Evolutionary conservation across 2,329 filamentous ascomycete genomes (phyloP), one percentile per base, ranked within the genome.

Genomic region (Fusarium sp.): DNA sequence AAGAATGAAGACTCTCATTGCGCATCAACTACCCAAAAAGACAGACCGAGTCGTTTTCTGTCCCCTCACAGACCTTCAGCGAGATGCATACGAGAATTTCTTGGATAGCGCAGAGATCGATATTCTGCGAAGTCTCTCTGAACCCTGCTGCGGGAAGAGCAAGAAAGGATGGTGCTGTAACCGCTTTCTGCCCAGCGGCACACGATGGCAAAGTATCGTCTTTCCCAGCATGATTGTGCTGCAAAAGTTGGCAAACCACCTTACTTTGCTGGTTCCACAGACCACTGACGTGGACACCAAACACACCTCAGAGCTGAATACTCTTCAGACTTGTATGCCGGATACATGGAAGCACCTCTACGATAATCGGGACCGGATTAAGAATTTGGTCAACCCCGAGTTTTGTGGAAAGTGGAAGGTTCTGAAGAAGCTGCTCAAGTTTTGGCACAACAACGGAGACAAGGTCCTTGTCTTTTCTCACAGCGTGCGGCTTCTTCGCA

Each of bases 331-430:
- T 2, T 95, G 94, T 63, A 85, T 95, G 18, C 96, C 97, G 0
- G 87, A 93, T 38, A 85, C 87, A 3, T 98, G 95, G 94, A 86
- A 91, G 77, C 85, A 91, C 22, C 86, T 98, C 0, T 97, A 95
- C 79, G 86, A 86, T 13, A 90, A 92, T 22, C 89, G 94, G 50
- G 94, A 98, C 76, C 94, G 91, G 10, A 92, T 98, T 68, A 84
- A 94, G 60, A 93, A 93, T 76, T 92, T 95, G 60, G 92, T 95
- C 2, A 95, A 98, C 76, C 93, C 94, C 0, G 93, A 97, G 66
- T 98, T 95, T 74, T 99, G 97, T 79, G 97, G 97, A 5, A 99
- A 99, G 83, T 99, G 97, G 97, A 95, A 94, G 79, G 91, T 99
- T 1, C 82, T 99, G 33, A 94, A 92, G 81, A 95, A 94, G 77